A percentile compares a stretch with the other conserved stretches of the same genome.
These are phyloP conservation scores for Dendryphion nanum DNA, from an alignment of 2,329 filamentous ascomycete species.

Conservation along the genomic window DNA sequence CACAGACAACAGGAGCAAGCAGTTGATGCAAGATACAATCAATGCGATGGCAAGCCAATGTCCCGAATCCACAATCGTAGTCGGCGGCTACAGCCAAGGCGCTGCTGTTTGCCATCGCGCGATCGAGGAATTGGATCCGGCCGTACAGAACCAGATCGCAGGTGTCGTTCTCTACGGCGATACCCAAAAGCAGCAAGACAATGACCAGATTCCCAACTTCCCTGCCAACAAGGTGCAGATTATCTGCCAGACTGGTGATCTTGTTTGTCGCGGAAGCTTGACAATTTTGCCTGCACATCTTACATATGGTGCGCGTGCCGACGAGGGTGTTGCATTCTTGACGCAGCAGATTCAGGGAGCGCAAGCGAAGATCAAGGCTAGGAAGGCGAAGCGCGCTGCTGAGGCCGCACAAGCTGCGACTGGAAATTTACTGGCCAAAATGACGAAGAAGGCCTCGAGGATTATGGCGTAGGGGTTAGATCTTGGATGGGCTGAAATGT, in stretches of 20 bases:
- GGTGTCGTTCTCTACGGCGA: constrained; percentile 48
- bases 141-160: constrained; percentile 33
- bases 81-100: constrained; percentile 32
- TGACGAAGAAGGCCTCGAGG: constrained; percentile 10
- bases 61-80: constrained; percentile 33
- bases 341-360: constrained; percentile 22
- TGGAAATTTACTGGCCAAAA: constrained; percentile 2
- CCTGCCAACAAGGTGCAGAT: constrained; percentile 47
- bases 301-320: constrained; percentile 27
- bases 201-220: constrained; percentile 42
- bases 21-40: constrained; percentile 21
- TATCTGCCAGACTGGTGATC: constrained; percentile 51
- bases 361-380: constrained; percentile 27
- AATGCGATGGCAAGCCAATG: constrained; percentile 26
- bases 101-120: constrained; percentile 36
- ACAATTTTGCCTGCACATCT: constrained; percentile 29
- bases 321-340: constrained; percentile 29
- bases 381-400: constrained; percentile 23
- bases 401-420: constrained; percentile 8
- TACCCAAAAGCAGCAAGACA: constrained; percentile 43
- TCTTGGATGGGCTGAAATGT: too few relatives aligned
- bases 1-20: constrained; percentile 20
- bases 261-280: constrained; percentile 50
- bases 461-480: constrained; percentile 1
- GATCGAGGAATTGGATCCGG: constrained; percentile 25